Evolutionary conservation across 345 rosid genomes (phyloP).

Genomic region (Eucalyptus polyanthemos): DNA sequence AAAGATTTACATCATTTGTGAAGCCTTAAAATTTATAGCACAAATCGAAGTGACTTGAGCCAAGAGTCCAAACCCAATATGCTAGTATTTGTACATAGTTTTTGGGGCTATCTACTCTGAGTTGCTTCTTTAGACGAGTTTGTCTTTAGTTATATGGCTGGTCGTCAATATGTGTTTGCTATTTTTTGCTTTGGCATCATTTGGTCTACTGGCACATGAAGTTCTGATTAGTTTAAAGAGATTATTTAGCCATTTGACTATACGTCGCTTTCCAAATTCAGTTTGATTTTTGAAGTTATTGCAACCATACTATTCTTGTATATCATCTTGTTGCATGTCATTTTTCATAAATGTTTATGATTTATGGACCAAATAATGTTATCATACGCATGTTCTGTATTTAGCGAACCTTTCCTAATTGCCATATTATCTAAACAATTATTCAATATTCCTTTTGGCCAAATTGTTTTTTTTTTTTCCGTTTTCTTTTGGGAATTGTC

Average conservation of each 20-base stretch:
- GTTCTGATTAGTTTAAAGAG: accelerated
- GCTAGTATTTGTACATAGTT: background rate
- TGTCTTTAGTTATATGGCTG: accelerated
- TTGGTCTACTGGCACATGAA: accelerated
- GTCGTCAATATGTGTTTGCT: background rate
- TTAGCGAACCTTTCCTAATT: background rate
- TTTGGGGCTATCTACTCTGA: background rate
- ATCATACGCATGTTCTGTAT: background rate
- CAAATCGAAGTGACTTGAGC: accelerated
- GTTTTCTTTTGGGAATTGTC: background rate
- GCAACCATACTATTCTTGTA: background rate
- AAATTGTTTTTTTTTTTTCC: too few relatives aligned
- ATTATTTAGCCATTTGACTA: accelerated
- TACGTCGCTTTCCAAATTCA: accelerated
- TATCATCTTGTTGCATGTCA: background rate
- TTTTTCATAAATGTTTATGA: background rate
- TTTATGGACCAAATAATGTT: too few relatives aligned
- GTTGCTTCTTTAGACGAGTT: background rate
- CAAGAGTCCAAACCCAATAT: background rate
- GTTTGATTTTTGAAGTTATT: background rate
- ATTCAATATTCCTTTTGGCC: background rate
- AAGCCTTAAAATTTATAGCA: background rate
- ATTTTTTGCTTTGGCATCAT: background rate
- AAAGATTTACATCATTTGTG: background rate
- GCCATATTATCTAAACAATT: background rate